phyloP scores from a whole-genome alignment of 331 rosid genomes.

The Telfairia occidentalis region DNA sequence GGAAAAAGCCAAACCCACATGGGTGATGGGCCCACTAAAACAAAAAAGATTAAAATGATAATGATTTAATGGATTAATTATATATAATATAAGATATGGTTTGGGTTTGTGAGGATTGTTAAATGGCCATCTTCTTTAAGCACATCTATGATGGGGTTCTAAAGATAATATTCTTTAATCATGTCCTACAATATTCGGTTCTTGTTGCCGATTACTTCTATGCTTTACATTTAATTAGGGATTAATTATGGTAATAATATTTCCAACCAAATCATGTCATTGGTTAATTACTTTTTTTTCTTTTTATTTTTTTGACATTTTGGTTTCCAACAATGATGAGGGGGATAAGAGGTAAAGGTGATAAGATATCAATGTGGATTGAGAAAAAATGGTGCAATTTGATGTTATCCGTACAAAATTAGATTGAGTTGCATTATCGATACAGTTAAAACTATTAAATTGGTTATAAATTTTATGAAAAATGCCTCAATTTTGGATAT shows the following conservation, averaged over 20 bases:
- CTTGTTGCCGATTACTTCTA: slow-evolving; percentile 5
- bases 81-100: neutral
- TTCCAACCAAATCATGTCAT: neutral
- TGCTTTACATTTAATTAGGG: slow-evolving; percentile 1
- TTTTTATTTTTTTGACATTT: neutral
- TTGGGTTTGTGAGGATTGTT: neutral
- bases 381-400: neutral
- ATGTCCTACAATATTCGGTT: neutral
- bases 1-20: neutral
- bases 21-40: slow-evolving; percentile 1
- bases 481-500: too few species aligned
- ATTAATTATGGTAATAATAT: slow-evolving; percentile 4
- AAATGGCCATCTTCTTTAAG: neutral
- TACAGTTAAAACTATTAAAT: too few species aligned
- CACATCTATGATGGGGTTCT: slow-evolving; percentile 9
- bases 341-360: neutral
- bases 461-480: too few species aligned
- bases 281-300: neutral
- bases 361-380: neutral
- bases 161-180: slow-evolving; percentile 18
- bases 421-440: neutral
- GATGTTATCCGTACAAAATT: neutral
- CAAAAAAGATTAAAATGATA: neutral
- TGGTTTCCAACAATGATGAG: neutral
- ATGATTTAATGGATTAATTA: slow-evolving; percentile 10